Evolutionary conservation across 2,329 filamentous ascomycete species (phyloP).

Genomic region (Aureobasidium pullulans): DNA sequence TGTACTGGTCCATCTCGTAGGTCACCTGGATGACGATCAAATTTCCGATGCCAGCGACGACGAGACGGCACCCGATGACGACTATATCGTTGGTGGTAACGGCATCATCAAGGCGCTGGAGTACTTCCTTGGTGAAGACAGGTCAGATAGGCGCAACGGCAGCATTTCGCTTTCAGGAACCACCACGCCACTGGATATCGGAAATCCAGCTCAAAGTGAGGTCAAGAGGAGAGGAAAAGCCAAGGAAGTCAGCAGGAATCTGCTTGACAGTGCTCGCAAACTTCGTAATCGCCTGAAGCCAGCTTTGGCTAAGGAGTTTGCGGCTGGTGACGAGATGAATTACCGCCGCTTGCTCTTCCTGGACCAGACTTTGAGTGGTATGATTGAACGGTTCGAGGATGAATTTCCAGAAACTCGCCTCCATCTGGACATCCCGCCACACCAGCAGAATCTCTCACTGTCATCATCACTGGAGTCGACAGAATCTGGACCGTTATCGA

Average conservation of each 20-base stretch:
- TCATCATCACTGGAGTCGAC: conserved; percentile 15
- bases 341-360: conserved; percentile 83
- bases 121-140: conserved; percentile 84
- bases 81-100: conserved; percentile 93
- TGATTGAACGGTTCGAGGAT: conserved; percentile 92
- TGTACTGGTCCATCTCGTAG: conserved; percentile 79
- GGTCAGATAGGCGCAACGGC: conserved; percentile 34
- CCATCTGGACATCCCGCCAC: conserved; percentile 18
- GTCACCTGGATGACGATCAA: conserved; percentile 51
- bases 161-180: conserved; percentile 45
- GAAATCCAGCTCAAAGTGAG: conserved; percentile 27
- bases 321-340: conserved; percentile 62
- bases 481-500: conserved; percentile 1
- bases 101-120: conserved; percentile 90
- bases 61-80: conserved; percentile 72
- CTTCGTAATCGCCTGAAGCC: conserved; percentile 78
- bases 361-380: conserved; percentile 77
- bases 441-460: conserved; percentile 2
- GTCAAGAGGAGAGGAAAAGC: conserved; percentile 52
- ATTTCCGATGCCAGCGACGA: conserved; percentile 49
- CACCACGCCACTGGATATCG: conserved; percentile 41
- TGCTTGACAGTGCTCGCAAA: conserved; percentile 80
- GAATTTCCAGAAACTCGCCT: conserved; percentile 86
- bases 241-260: conserved; percentile 87
- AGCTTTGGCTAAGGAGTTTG: conserved; percentile 68